Evolutionary conservation across 306 rosid genomes (phyloP).

Genomic region (Delonix regia): DNA sequence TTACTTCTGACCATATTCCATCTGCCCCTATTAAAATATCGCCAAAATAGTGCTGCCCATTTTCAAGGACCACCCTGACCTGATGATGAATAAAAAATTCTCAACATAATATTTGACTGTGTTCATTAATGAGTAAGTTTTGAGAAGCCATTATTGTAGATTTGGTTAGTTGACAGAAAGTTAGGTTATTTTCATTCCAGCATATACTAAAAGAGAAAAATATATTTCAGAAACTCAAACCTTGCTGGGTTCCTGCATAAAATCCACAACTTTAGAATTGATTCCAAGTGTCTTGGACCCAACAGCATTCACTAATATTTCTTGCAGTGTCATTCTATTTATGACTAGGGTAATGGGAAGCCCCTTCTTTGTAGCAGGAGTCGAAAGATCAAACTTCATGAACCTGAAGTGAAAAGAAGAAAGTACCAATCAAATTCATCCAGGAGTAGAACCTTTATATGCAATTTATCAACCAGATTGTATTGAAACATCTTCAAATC

Average conservation of each 20-base stretch:
- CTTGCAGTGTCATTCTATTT: constrained; percentile 50
- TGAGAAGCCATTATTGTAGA: no score
- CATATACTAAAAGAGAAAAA: no score
- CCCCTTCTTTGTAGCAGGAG: constrained; percentile 44
- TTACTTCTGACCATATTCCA: constrained; percentile 57
- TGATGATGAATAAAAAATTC: constrained; percentile 4
- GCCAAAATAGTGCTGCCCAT: constrained; percentile 47
- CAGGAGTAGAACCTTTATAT: neutral
- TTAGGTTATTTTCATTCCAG: no score
- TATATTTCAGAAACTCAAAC: constrained; percentile 25
- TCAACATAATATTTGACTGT: neutral
- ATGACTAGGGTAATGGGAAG: constrained; percentile 44
- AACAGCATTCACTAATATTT: no score
- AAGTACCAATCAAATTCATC: constrained; percentile 7
- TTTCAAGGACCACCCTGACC: constrained; percentile 45
- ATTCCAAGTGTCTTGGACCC: constrained; percentile 43
- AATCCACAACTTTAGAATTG: constrained; percentile 51
- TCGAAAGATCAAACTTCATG: constrained; percentile 39
- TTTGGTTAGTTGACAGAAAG: no score
- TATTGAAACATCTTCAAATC: neutral
- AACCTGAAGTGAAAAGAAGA: constrained; percentile 37
- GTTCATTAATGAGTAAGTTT: neutral
- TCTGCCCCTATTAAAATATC: no score
- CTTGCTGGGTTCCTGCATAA: constrained; percentile 41
- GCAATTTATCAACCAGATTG: neutral